Evolutionary conservation across 768 basidiomycete genomes (phyloP).

Genomic region (Boletus subparvulus): DNA sequence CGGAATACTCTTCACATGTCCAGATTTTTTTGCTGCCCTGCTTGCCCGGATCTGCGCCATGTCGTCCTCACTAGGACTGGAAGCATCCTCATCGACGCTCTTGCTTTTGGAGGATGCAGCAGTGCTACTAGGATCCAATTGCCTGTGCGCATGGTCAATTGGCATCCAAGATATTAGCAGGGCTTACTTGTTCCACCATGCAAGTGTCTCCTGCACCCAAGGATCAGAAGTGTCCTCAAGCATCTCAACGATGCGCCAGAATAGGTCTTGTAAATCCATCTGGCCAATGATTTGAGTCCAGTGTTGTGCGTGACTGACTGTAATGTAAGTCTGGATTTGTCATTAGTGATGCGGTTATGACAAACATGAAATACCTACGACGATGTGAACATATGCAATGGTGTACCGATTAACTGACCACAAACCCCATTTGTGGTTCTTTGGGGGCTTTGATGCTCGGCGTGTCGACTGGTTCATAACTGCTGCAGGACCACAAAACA

Average conservation of each 20-base stretch:
- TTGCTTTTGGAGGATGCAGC: not conserved
- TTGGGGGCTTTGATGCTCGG: not conserved
- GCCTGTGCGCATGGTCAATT: not conserved
- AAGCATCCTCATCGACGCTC: not conserved
- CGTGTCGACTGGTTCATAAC: not conserved
- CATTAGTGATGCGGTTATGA: too few species aligned
- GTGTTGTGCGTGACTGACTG: not conserved
- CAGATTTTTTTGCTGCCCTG: too few species aligned
- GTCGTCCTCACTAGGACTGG: not conserved
- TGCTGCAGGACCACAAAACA: not conserved
- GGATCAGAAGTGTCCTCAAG: not conserved
- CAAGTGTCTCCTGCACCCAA: not conserved
- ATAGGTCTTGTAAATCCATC: constrained; percentile 3
- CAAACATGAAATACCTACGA: not conserved
- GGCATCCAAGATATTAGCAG: accelerated
- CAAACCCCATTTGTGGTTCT: constrained; percentile 2
- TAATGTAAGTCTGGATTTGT: not conserved
- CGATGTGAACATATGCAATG: constrained; percentile 5
- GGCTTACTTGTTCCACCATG: constrained; percentile 4
- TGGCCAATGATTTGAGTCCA: not conserved
- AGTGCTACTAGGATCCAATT: not conserved
- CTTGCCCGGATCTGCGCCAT: not conserved
- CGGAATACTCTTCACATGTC: too few species aligned
- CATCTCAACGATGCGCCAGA: not conserved
- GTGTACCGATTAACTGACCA: not conserved